A percentile compares a stretch with the other conserved stretches of the same genome.
These are phyloP conservation scores for Tulasnella sp. DNA, from an alignment of 768 basidiomycete species.

Conservation along the genomic window DNA sequence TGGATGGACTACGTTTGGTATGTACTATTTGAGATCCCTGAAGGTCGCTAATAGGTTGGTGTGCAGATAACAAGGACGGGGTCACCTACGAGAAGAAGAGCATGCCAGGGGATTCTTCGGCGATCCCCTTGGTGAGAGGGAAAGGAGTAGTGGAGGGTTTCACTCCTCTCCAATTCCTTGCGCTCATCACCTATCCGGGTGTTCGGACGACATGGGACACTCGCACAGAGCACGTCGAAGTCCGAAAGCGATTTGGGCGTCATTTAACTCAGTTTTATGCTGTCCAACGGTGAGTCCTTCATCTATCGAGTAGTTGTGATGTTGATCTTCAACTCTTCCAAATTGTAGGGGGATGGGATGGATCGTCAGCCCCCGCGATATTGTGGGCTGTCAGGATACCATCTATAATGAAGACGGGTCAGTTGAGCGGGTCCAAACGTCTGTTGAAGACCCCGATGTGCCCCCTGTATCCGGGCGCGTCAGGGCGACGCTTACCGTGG, in stretches of 20 bases:
- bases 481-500: constrained; percentile 19
- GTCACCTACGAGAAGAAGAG: constrained; percentile 19
- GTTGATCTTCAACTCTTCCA: not conserved
- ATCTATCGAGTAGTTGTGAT: not conserved
- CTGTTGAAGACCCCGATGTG: constrained; percentile 14
- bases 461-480: constrained; percentile 15
- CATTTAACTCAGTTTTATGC: constrained; percentile 13
- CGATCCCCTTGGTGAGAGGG: constrained; percentile 18
- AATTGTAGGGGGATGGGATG: constrained; percentile 13
- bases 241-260: not conserved
- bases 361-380: constrained; percentile 16
- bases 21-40: not conserved
- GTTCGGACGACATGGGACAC: constrained; percentile 8
- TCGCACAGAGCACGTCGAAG: not conserved
- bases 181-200: constrained; percentile 13
- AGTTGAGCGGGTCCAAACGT: constrained; percentile 17
- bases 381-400: constrained; percentile 18
- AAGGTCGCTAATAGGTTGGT: not conserved
- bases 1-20: constrained; percentile 18
- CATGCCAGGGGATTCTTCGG: constrained; percentile 14
- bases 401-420: constrained; percentile 12
- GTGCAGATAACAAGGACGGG: constrained; percentile 15
- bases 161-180: constrained; percentile 15
- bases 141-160: constrained; percentile 16
- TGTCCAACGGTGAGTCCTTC: constrained; percentile 11